Evolutionary conservation across 176 grass and related monocot species (phyloP), one percentile per base, ranked within the genome.

Genomic region (Oryza rufipogon): DNA sequence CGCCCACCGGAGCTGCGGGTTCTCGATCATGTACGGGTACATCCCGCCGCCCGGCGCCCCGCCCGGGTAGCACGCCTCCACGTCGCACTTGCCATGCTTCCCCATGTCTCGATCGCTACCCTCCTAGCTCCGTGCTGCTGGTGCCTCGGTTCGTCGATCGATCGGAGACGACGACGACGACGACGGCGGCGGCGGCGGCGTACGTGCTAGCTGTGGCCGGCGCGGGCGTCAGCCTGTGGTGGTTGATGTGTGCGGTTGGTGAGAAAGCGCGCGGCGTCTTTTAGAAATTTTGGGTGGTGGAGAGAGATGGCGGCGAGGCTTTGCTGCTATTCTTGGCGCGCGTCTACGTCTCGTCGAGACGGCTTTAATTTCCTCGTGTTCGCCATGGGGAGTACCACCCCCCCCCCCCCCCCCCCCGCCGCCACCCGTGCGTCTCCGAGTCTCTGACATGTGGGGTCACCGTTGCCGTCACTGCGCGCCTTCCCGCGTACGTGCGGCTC

Each of bases 21-120:
- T 90, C 80, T 95, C 86, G 16, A 74, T 88, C 93, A 95, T 90
- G 93, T 88, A 39, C 1, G 91, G 91, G 66, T 87, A 92, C 69
- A 70, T 14, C 23, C 45, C 20, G 4, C 78, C 83, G 36, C 17
- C 13, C 28, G 32, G 66, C 44, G 23, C 15, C 28, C 32, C 71
- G 33, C 44, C 44, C 46, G 84, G 84, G 46, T 77, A 64, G 66
- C 86, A 76, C 28, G 76, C 67, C 89, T 91, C 92, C 22, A 86
- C 34, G 84, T 94, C 89, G 64, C 76, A 82, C 11, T 64, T 80
- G 30, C 72, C 60, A 11, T 83, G 56, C 88, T 90, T 90, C 25
- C 88, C 88, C 88, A 90, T 87, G 58, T 19, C 68, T 39, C 7
- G 19, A 6, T n/a, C 8, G 56, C 28, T 30, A 30, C 26, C 26